Base-by-base conservation (phyloP, 306 rosid species). In the Malus asiatica region DNA sequence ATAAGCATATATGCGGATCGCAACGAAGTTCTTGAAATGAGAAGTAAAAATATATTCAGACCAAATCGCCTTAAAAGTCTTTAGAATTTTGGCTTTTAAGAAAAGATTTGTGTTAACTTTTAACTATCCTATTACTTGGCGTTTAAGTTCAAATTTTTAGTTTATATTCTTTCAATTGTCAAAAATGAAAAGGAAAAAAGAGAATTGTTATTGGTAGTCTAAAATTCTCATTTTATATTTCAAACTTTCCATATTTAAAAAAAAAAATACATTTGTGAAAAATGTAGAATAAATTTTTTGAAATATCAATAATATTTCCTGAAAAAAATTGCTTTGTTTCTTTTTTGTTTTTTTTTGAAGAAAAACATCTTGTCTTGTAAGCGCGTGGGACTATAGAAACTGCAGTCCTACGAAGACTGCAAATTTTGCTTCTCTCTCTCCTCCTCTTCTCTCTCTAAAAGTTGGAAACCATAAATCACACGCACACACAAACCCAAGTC, bases 301-400 rank as follows among this genome's bases (percentile, higher is more conserved):
- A 0, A 33, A 0, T 33, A 0, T 0, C 5, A 5, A 33, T 33
- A 33, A 33, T 0, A 6, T 2, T 27, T 27, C 0, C 3, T 0
- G 0, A 2, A 27, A 27, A 27, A 15, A 15, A 14, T 48, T 14
- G 8, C 55, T 4, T 5, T 15, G 55, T 48, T 48, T 48, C 3
- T 48, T 48, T 15, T 15, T 48, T 48, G 15, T 8, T 48, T 15
- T 48, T 48, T 48, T 3, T 48, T 20, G 12, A 19, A 19, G 23
- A 27, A 61, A 30, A 38, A 30, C 44, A 29, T 5, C 66, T 11
- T 22, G 63, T 63, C 68, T 29, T 63, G 42, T 63, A 22, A 63
- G n/a, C 68, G 44, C 68, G 44, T 63, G 18, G 68, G 14, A 12
- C 66, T 13, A 6, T 6, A 13, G 35, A 4, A 25, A 3, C 20